These are phyloP conservation scores for Rhizopogon hawkerae DNA, from an alignment of 1,284 basidiomycete genomes.

Conservation along the genomic window DNA sequence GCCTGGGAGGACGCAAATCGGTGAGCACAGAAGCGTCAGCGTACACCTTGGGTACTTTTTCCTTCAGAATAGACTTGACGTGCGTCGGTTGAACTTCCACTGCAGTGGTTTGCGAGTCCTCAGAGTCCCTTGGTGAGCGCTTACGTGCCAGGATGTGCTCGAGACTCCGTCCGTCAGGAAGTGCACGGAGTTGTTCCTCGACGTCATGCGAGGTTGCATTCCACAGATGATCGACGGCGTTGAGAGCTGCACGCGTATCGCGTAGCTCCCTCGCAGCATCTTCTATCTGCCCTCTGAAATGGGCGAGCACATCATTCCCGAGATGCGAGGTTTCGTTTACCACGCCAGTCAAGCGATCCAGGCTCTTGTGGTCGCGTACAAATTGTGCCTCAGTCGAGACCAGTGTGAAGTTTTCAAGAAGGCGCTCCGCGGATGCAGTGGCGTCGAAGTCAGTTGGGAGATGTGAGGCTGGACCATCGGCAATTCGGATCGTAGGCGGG, in stretches of 20 bases:
- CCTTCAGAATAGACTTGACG: slow-evolving; percentile 14
- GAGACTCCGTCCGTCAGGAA: slow-evolving; percentile 24
- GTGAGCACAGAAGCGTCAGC: slow-evolving; percentile 20
- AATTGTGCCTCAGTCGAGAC: slow-evolving; percentile 36
- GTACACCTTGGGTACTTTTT: slow-evolving; percentile 12
- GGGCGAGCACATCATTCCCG: slow-evolving; percentile 35
- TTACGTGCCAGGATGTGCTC: slow-evolving; percentile 24
- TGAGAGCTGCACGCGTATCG: slow-evolving; percentile 36
- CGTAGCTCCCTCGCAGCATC: slow-evolving; percentile 43
- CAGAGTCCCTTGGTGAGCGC: slow-evolving; percentile 36
- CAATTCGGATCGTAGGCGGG: slow-evolving; percentile 14
- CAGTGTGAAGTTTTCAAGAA: slow-evolving; percentile 45
- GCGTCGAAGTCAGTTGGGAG: slow-evolving; percentile 34
- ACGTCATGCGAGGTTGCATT: slow-evolving; percentile 37
- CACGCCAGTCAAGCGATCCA: slow-evolving; percentile 36
- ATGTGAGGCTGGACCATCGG: slow-evolving; percentile 16
- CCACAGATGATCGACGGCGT: slow-evolving; percentile 30
- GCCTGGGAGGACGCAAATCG: slow-evolving; percentile 11
- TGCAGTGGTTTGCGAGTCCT: slow-evolving; percentile 47
- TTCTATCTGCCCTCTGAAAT: slow-evolving; percentile 43
- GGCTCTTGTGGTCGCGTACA: slow-evolving; percentile 26
- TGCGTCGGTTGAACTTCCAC: slow-evolving; percentile 23
- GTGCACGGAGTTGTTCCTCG: slow-evolving; percentile 29
- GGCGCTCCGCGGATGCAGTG: slow-evolving; percentile 35
- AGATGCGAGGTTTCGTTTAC: slow-evolving; percentile 40